Evolutionary conservation across 2,329 filamentous ascomycete species (phyloP), one percentile per base, ranked within the genome.

Genomic region (Cladosporium sp.): DNA sequence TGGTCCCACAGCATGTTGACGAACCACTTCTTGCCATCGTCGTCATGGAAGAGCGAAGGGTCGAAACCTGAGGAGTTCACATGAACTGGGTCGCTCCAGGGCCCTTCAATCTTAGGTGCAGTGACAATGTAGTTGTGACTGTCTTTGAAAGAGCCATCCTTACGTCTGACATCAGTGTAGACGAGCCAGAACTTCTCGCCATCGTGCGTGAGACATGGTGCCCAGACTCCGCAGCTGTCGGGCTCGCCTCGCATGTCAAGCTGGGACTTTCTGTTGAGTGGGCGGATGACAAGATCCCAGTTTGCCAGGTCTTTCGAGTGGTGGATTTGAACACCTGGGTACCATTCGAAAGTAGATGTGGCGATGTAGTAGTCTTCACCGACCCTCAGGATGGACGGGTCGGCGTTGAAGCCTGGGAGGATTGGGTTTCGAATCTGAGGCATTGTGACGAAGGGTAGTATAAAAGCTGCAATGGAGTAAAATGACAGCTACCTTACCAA

Each of bases 91-190:
- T 86, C 83, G 5, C 81, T 84, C 84, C 84, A 86, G 3, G 79
- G 76, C 0, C 86, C 87, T 43, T 84, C 80, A 62, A 88, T 85
- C 5, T 77, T 69, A 0, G 63, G 54, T 25, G 63, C 63, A 16
- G 81, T 83, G 62, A 89, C 83, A 65, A 89, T 88, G 72, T 88
- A 89, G 48, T 88, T 89, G 68, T 84, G 86, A 0, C 85, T 82
- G 70, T 88, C 86, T 73, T 87, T 88, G 80, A 88, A 88, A 2
- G 83, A 85, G 14, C 87, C 87, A 69, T 89, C 87, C 73, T 89
- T 89, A 68, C 87, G 85, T 77, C 88, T 89, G 18, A 89, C 86
- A 70, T 89, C 86, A 0, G 86, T 88, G 73, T 87, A 89, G 1
- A 89, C 86, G 5, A 89, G 82, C 81, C 83, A 89, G 76, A 88